Base-by-base conservation (phyloP, 129 eudicot genomes). In the Ambrosia trifida region DNA sequence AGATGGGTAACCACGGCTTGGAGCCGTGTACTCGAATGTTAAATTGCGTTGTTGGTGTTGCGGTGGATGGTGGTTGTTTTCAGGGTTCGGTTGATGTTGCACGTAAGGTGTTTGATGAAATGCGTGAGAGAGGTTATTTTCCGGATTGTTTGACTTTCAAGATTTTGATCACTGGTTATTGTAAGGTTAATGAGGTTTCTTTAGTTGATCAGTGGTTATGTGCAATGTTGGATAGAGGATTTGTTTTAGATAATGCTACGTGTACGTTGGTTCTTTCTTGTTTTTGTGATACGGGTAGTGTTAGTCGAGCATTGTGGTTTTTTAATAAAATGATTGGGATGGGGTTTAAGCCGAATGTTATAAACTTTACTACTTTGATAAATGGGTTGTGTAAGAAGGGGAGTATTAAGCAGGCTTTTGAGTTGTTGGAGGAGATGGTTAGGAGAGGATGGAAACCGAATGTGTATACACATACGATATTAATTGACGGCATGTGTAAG, bases 401-500 rank as follows among this genome's bases (percentile, higher is more conserved):
- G 28, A 79, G 86, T n/a, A 78, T 93, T 61, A 93, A 87, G 86
- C 96, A 93, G 64, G 88, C 92, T 40, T 93, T 93, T 17, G 96
- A 93, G 43, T 62, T 93, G 83, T 83, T 93, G 74, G 98, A 93
- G 78, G 95, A 89, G 68, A 89, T 93, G 98, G 96, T 80, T 41
- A 78, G 82, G 59, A 87, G 76, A 73, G 96, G 96, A 4, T 87
- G 88, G 95, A 93, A 85, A 52, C 98, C 98, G 2, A 93, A 93
- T 80, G 96, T 89, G 49, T 87, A 85, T 72, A 93, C 98, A 4
- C 98, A 93, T 77, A 93, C 98, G 0, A 68, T 77, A 32, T 43
- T 93, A 78, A 93, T 93, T 19, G 84, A 93, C 78, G 98, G 98
- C 18, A 84, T 93, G 16, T 93, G 98, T 79, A 93, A 89, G 75